A percentile compares a stretch with the other conserved stretches of the same genome.
Conservation (phyloP, 2,329 filamentous ascomycete species). For the Colletotrichum tamarilloi region DNA sequence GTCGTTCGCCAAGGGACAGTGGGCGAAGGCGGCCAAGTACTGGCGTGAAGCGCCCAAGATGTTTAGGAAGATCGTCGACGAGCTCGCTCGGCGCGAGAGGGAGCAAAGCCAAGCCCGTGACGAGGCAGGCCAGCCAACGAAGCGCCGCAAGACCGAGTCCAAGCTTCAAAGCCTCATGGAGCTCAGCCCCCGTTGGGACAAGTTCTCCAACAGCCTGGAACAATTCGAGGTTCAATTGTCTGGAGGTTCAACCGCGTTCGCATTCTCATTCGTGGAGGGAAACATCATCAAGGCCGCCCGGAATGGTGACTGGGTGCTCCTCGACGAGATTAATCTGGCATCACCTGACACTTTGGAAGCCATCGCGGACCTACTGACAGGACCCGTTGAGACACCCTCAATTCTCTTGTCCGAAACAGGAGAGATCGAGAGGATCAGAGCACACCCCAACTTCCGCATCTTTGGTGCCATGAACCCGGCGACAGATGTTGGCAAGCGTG, state of each 20-base stretch:
- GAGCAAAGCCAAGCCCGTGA: conserved; percentile 49
- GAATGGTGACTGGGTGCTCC: conserved; percentile 95
- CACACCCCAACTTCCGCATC: conserved; percentile 92
- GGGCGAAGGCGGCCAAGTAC: conserved; percentile 85
- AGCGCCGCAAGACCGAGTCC: conserved; percentile 73
- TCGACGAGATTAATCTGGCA: conserved; percentile 97
- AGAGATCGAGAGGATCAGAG: conserved; percentile 88
- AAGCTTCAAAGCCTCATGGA: conserved; percentile 73
- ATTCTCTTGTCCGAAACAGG: conserved; percentile 93
- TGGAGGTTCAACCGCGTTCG: conserved; percentile 79
- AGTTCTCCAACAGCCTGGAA: conserved; percentile 78
- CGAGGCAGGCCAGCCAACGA: conserved; percentile 69
- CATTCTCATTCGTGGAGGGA: conserved; percentile 95
- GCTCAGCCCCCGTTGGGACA: conserved; percentile 78
- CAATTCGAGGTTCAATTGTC: conserved; percentile 85
- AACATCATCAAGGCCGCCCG: conserved; percentile 96
- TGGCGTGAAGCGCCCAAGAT: conserved; percentile 92
- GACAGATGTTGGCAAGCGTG: conserved; percentile 95
- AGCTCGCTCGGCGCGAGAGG: conserved; percentile 59
- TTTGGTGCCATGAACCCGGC: conserved; percentile 99
- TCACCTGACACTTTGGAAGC: conserved; percentile 95
- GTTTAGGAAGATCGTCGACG: conserved; percentile 77
- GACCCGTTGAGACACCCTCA: conserved; percentile 78
- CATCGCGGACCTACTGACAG: conserved; percentile 87
- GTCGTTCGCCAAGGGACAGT: conserved; percentile 83